Conservation (phyloP, 345 rosid species). For the Hypericum perforatum region DNA sequence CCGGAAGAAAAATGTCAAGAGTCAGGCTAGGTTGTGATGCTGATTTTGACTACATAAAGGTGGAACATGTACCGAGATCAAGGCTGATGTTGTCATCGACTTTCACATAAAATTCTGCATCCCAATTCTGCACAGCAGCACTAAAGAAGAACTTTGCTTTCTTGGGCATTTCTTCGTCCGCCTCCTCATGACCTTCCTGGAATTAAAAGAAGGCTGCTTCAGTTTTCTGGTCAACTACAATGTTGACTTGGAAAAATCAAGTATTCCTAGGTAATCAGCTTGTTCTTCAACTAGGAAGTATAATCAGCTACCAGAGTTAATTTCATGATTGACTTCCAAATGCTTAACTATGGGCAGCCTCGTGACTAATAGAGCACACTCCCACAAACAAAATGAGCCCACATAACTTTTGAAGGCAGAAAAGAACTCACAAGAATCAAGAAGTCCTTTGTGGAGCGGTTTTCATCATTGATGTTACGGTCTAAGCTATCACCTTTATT, state of each 20-base stretch:
- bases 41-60: conserved; percentile 3
- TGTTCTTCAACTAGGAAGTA: too few species aligned
- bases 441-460: conserved; percentile 58
- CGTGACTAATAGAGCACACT: too few species aligned
- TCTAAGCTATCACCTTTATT: conserved; percentile 96
- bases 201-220: conserved; percentile 10
- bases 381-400: too few species aligned
- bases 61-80: conserved; percentile 58
- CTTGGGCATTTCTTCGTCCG: conserved; percentile 78
- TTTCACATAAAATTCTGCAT: conserved; percentile 86
- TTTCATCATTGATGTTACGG: conserved; percentile 71
- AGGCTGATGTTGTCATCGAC: conserved; percentile 70
- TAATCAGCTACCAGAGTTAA: too few species aligned
- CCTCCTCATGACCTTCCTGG: conserved; percentile 96
- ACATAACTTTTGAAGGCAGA: too few species aligned
- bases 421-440: conserved; percentile 64
- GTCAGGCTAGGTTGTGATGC: conserved; percentile 6
- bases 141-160: conserved; percentile 81
- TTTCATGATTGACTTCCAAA: too few species aligned
- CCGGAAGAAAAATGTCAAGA: neutral
- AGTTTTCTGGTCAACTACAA: neutral
- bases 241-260: too few species aligned
- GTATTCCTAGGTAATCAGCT: too few species aligned
- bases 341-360: too few species aligned
- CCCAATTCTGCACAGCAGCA: conserved; percentile 84